phyloP scores from a whole-genome alignment of 2,329 filamentous ascomycete genomes.

The Sclerotiophoma versabilis region DNA sequence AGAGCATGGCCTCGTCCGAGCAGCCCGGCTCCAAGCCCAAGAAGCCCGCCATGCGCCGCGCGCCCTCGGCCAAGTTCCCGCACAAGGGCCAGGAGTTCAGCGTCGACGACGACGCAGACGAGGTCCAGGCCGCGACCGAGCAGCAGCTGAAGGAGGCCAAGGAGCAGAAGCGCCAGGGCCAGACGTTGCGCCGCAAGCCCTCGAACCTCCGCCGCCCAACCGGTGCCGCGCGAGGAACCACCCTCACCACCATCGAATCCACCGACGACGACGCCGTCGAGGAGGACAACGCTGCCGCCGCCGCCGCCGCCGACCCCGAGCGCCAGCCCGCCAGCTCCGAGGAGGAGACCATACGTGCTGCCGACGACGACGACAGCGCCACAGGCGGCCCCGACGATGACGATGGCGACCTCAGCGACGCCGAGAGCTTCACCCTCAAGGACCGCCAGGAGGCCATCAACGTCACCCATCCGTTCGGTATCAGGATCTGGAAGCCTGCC shows the following conservation, averaged over 20 bases:
- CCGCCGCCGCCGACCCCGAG: slow-evolving; percentile 33
- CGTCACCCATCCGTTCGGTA: slow-evolving; percentile 97
- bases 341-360: slow-evolving; percentile 48
- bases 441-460: slow-evolving; percentile 98
- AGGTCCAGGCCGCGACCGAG: slow-evolving; percentile 62
- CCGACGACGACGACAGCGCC: slow-evolving; percentile 53
- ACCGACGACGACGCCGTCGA: slow-evolving; percentile 54
- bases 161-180: slow-evolving; percentile 31
- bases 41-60: slow-evolving; percentile 78
- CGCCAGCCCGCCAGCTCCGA: slow-evolving; percentile 40
- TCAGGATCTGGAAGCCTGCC: slow-evolving; percentile 98
- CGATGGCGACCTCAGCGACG: slow-evolving; percentile 80
- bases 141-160: slow-evolving; percentile 24
- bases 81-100: slow-evolving; percentile 88
- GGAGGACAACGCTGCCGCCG: slow-evolving; percentile 40
- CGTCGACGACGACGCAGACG: slow-evolving; percentile 83
- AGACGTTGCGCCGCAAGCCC: slow-evolving; percentile 56
- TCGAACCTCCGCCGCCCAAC: slow-evolving; percentile 57
- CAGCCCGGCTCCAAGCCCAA: slow-evolving; percentile 55
- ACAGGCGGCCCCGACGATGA: slow-evolving; percentile 62
- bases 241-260: slow-evolving; percentile 59
- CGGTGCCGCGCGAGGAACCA: slow-evolving; percentile 54
- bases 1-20: slow-evolving; percentile 30
- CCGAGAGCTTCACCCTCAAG: slow-evolving; percentile 96
- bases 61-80: slow-evolving; percentile 76